Conservation (phyloP, 1,284 basidiomycete genomes). For the Leccinum pseudoinsigne region DNA sequence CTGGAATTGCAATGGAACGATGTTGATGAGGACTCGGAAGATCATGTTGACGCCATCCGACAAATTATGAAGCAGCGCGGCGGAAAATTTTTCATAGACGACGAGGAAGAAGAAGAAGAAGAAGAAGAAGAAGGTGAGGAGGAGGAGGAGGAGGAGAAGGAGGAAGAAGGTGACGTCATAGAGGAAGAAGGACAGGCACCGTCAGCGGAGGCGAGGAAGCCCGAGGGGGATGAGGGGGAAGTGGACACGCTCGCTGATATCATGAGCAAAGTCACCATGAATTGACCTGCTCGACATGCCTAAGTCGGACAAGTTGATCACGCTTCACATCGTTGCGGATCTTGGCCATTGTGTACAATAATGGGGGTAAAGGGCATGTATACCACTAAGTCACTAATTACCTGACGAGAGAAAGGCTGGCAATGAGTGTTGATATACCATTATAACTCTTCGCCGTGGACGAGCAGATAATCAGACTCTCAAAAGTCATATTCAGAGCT, state of each 20-base stretch:
- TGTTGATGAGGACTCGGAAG: slow-evolving; percentile 78
- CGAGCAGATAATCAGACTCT: slow-evolving; percentile 2
- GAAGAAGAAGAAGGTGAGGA: slow-evolving; percentile 9
- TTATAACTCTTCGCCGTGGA: background rate
- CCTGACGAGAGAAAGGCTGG: slow-evolving; percentile 8
- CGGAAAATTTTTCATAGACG: slow-evolving; percentile 61
- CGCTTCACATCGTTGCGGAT: slow-evolving; percentile 2
- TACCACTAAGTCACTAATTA: slow-evolving; percentile 25
- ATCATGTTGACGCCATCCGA: slow-evolving; percentile 58
- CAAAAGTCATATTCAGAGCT: background rate
- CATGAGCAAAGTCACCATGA: slow-evolving; percentile 55
- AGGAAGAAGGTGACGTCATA: slow-evolving; percentile 34
- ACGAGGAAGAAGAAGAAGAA: slow-evolving; percentile 57
- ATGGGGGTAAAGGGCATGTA: slow-evolving; percentile 17
- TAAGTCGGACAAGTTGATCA: background rate
- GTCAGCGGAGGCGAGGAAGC: slow-evolving; percentile 24
- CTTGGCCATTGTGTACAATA: slow-evolving; percentile 2
- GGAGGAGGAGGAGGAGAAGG: slow-evolving; percentile 34
- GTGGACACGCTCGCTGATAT: slow-evolving; percentile 61
- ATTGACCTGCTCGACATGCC: slow-evolving; percentile 19
- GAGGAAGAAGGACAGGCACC: slow-evolving; percentile 36
- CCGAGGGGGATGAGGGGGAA: slow-evolving; percentile 42
- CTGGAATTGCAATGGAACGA: slow-evolving; percentile 92
- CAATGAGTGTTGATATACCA: slow-evolving; percentile 3
- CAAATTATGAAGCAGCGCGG: slow-evolving; percentile 68